phyloP scores from a whole-genome alignment of 495 filamentous ascomycete species.

The Neurospora hispaniola region DNA sequence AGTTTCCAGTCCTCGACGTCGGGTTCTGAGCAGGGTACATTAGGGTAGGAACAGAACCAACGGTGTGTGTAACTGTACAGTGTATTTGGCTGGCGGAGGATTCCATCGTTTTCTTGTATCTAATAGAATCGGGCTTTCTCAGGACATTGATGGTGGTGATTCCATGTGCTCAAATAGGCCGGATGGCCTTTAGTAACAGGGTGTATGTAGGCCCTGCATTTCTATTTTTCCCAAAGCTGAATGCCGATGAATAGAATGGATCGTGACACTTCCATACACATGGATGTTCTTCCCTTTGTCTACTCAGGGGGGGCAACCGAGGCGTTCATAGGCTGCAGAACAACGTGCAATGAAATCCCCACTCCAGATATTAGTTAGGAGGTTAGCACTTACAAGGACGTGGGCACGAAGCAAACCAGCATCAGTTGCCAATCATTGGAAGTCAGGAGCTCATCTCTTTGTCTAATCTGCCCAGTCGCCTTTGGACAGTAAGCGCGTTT shows the following conservation, averaged over 20 bases:
- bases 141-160: background rate
- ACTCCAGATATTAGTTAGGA: background rate
- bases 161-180: background rate
- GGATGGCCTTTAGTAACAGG: background rate
- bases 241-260: background rate
- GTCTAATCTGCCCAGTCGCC: background rate
- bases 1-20: background rate
- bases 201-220: background rate
- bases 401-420: background rate
- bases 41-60: background rate
- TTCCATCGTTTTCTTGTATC: background rate
- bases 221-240: background rate
- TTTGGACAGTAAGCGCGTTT: background rate
- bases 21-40: background rate
- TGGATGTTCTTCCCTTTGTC: background rate
- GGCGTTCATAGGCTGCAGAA: background rate
- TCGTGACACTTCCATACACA: background rate
- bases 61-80: background rate
- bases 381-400: background rate
- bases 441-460: background rate
- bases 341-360: background rate
- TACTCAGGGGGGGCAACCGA: background rate
- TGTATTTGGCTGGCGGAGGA: background rate
- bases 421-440: background rate
- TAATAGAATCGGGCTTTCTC: background rate